Evolutionary conservation across 768 basidiomycete species (phyloP).

Genomic region (Auricularia cornea): DNA sequence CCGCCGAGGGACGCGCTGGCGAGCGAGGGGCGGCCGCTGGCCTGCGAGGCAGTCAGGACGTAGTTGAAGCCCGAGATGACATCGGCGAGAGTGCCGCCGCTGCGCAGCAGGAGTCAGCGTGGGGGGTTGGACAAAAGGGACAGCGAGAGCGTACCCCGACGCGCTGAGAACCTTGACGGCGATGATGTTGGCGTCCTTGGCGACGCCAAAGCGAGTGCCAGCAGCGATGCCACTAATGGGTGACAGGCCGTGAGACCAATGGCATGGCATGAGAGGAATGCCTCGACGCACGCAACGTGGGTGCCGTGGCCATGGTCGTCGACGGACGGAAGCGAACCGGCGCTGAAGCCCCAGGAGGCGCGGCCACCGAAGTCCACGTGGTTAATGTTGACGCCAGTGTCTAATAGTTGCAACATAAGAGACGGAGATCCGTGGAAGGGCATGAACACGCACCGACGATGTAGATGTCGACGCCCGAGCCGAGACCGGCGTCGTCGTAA

Average conservation of each 20-base stretch:
- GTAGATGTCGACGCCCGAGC: conserved; percentile 33
- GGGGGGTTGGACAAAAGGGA: neutral
- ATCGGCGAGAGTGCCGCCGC: neutral
- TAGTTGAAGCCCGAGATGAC: conserved; percentile 25
- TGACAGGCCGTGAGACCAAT: too few species aligned
- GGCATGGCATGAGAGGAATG: too few species aligned
- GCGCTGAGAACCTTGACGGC: conserved; percentile 7
- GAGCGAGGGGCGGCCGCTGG: conserved; percentile 4
- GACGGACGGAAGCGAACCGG: conserved; percentile 5
- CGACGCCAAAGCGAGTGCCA: conserved; percentile 21
- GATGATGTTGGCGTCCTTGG: conserved; percentile 8
- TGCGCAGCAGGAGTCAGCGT: conserved; percentile 4
- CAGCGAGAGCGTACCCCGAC: conserved; percentile 17
- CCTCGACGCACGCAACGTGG: conserved; percentile 18
- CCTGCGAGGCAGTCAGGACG: conserved; percentile 15
- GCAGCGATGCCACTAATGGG: conserved; percentile 7
- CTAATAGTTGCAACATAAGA: neutral
- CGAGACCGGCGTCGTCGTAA: conserved; percentile 23
- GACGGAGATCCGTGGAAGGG: too few species aligned
- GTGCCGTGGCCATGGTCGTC: conserved; percentile 33
- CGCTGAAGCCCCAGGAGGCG: conserved; percentile 29
- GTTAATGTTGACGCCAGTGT: conserved; percentile 14
- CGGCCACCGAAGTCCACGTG: conserved; percentile 34
- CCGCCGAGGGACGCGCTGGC: conserved; percentile 2
- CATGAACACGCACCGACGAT: conserved; percentile 20